These are phyloP conservation scores for Hippophae gyantsensis DNA, from an alignment of 306 rosid genomes.

Conservation along the genomic window DNA sequence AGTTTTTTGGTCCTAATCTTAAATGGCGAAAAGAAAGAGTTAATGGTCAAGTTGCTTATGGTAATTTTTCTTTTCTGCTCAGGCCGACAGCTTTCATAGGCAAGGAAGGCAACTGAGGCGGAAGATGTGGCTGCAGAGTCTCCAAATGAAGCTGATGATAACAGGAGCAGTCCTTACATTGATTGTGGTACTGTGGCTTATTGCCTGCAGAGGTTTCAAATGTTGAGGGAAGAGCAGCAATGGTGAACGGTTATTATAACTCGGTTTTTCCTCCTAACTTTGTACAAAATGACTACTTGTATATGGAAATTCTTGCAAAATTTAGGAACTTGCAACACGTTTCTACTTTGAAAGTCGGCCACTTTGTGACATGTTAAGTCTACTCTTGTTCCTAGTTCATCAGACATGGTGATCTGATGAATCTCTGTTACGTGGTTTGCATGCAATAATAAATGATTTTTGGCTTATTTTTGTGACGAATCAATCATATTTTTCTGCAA, in stretches of 20 bases:
- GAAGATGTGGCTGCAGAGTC: conserved; percentile 95
- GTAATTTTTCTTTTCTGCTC: conserved; percentile 10
- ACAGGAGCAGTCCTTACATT: conserved; percentile 63
- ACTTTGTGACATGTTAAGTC: too few species aligned
- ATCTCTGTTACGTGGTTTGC: too few species aligned
- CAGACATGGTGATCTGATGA: too few species aligned
- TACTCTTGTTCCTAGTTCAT: too few species aligned
- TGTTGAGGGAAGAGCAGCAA: conserved; percentile 31
- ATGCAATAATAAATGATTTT: too few species aligned
- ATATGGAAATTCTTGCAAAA: too few species aligned
- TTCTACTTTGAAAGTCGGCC: too few species aligned
- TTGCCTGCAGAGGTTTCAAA: conserved; percentile 80
- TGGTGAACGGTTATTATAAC: not conserved
- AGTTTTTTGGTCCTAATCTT: not conserved
- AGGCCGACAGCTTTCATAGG: conserved; percentile 99
- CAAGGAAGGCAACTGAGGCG: conserved; percentile 91
- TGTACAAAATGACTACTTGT: conserved; percentile 23
- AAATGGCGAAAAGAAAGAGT: not conserved
- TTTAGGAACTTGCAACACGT: too few species aligned
- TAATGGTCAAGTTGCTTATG: not conserved
- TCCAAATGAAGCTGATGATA: conserved; percentile 81
- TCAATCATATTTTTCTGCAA: too few species aligned
- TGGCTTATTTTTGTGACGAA: too few species aligned
- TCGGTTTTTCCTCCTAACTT: not conserved
- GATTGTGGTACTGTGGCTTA: conserved; percentile 61